Base-by-base conservation (phyloP, 2,329 filamentous ascomycete species). In the Purpureocillium lavendulum region DNA sequence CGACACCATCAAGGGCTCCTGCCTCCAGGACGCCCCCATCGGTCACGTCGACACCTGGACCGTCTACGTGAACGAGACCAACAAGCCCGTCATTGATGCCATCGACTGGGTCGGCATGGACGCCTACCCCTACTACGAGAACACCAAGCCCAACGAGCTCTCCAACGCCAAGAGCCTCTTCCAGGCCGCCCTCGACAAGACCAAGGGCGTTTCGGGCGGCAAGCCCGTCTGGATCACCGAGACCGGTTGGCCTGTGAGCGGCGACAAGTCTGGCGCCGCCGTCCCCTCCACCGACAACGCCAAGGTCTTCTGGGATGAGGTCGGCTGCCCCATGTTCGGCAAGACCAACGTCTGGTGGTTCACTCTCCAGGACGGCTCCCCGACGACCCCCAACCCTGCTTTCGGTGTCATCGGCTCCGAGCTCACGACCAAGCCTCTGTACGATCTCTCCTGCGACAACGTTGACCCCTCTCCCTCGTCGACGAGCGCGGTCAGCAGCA, bases 1-100 rank as follows among this genome's bases (percentile, higher is more conserved):
- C 46, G 60, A 67, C 21, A 69, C 75, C 45, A 75, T 94, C 54
- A 55, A 72, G 21, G 75, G 75, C 43, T 87, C 84, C 12, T 56
- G 65, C 36, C 66, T 84, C 17, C 64, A 71, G 30, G 62, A 64
- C 17, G 72, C 68, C 34, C 69, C 76, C 14, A 69, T 94, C 44
- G 87, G 87, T 38, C 88, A 94, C 62, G 87, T 94, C 57, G 88
- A 94, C 58, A 94, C 88, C 38, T 94, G 87, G 87, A 87, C 82
- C 29, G 77, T 77, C 38, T 89, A 79, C 71, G 77, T 78, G 57
- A 87, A 94, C 61, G 61, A 64, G 38, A 76, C 80, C 54, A 94
- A 90, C 73, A 62, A 64, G 36, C 77, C 71, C 32, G 78, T 94
- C 43, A 78, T 87, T 43, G 69, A 80, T 9, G 77, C 75, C 31